Base-by-base conservation (phyloP, 805 yeast genomes). In the Diddensiella transvaalensis region DNA sequence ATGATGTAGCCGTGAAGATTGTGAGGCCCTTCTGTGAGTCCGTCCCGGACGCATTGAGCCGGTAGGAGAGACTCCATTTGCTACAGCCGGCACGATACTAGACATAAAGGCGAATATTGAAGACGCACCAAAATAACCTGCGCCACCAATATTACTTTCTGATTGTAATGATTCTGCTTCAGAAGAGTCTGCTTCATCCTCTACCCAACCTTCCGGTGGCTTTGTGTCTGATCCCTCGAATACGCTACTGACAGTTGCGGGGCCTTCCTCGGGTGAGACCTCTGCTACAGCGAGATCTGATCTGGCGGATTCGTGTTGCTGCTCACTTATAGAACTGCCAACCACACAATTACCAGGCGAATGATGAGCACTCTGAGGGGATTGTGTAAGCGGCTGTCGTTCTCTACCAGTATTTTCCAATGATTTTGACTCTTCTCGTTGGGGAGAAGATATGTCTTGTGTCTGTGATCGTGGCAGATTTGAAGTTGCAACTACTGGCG, bases 61-160 rank as follows among this genome's bases (percentile, higher is more conserved):
- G 6, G 38, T 5, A 19, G 35, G 19, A n/a, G 38, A 30, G 3
- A 40, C 52, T 8, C 38, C 38, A 6, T 35, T 35, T 13, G 51
- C 54, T 21, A 24, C 50, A 3, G 46, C 52, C 11, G 55, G 53
- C 18, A 44, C 53, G 21, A 51, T 49, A 2, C 51, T 38, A 23
- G 39, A 15, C 55, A 51, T 49, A 36, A 51, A 51, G 18, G 55
- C 51, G 18, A 49, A 18, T 11, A 51, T 51, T 5, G 55, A 49
- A 13, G 55, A 49, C 17, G 53, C 33, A n/a, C 55, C 55, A 37
- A 49, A 51, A 51, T 49, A 24, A 45, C 55, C 47, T 42, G 50
- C 48, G 6, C 50, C 53, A 3, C 55, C 55, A 49, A 51, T 49
- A 21, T 51, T 51, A 26, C 24, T 38, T 17, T 22, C 26, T 5